These are phyloP conservation scores for Sclerotinia subarctica DNA, from an alignment of 2,329 filamentous ascomycete genomes.

Conservation along the genomic window DNA sequence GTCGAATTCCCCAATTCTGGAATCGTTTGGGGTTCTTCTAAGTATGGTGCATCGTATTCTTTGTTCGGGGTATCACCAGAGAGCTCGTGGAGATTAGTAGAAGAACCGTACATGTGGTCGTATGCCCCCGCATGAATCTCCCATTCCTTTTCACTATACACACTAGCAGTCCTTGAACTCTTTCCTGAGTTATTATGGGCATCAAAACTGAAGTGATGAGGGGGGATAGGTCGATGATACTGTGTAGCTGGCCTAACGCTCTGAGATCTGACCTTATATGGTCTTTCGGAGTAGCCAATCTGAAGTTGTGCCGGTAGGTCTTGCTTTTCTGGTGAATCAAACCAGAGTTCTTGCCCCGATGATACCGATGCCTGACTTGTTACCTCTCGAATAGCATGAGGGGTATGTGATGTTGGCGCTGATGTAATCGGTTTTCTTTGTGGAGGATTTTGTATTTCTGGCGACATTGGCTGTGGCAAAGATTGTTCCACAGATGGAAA, in stretches of 20 bases:
- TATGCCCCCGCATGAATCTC: constrained; percentile 23
- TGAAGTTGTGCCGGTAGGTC: background rate
- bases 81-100: constrained; percentile 8
- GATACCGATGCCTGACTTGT: constrained; percentile 1
- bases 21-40: constrained; percentile 21
- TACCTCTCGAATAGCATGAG: background rate
- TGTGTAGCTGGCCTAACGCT: constrained; percentile 10
- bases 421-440: background rate
- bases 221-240: constrained; percentile 15
- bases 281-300: background rate
- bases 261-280: constrained; percentile 9
- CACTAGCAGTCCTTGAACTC: background rate
- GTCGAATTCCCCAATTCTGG: constrained; percentile 25
- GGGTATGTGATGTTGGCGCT: background rate
- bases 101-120: constrained; percentile 30
- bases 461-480: background rate
- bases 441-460: background rate
- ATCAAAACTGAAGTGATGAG: constrained; percentile 20
- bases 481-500: background rate
- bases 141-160: constrained; percentile 21
- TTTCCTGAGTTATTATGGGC: constrained; percentile 6
- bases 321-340: constrained; percentile 3
- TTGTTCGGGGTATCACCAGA: background rate
- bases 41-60: constrained; percentile 24
- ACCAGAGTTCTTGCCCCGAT: constrained; percentile 4